Percentiles rank a stretch among this genome's conserved stretches.
Evolutionary conservation across 2,329 filamentous ascomycete genomes (phyloP).

Genomic region (Ophiostoma populinum): DNA sequence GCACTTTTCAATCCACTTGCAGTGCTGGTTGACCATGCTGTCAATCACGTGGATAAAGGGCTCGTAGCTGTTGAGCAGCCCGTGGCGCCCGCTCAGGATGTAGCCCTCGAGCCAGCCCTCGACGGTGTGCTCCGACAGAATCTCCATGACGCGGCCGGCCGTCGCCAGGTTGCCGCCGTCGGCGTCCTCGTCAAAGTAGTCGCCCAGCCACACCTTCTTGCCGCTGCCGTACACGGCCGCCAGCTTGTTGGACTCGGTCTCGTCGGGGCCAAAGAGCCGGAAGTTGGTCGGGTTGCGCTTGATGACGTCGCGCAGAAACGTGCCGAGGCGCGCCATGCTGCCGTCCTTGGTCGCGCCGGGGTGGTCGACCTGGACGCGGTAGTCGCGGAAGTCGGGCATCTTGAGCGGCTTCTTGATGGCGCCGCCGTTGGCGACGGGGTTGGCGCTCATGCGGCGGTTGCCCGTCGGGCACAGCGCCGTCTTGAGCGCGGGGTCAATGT

Average conservation of each 20-base stretch:
- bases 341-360: conserved; percentile 37
- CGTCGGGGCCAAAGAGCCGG: conserved; percentile 62
- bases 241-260: conserved; percentile 70
- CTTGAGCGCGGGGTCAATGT: conserved; percentile 42
- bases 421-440: conserved; percentile 59
- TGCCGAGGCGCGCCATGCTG: conserved; percentile 55
- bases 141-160: conserved; percentile 63
- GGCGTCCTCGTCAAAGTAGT: conserved; percentile 58
- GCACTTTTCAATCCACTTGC: conserved; percentile 73
- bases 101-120: conserved; percentile 74
- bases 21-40: conserved; percentile 72
- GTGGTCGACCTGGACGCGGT: conserved; percentile 43
- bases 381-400: conserved; percentile 53
- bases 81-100: conserved; percentile 56
- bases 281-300: conserved; percentile 48
- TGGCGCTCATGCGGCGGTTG: conserved; percentile 56
- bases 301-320: conserved; percentile 51
- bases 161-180: conserved; percentile 57
- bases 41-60: conserved; percentile 72
- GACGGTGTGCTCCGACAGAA: conserved; percentile 64
- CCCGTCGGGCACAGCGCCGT: conserved; percentile 47
- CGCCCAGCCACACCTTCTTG: conserved; percentile 68
- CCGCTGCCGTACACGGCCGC: conserved; percentile 51
- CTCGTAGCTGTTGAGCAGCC: conserved; percentile 65
- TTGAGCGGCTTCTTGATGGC: conserved; percentile 46